Base-by-base conservation (phyloP, 1,284 basidiomycete species). In the Irpex sp. region DNA sequence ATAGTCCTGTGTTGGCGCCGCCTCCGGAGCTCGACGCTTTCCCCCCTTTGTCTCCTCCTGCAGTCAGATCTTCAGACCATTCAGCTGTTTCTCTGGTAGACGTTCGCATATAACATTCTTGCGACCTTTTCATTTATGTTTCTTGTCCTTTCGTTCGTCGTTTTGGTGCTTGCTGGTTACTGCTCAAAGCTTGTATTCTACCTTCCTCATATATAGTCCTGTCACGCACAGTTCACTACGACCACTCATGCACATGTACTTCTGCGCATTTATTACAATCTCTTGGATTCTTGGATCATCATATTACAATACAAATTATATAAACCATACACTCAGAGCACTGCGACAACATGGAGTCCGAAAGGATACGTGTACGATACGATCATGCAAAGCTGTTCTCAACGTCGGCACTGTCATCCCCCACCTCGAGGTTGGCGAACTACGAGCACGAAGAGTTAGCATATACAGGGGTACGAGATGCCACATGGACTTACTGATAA, bases 331-430 rank as follows among this genome's bases (percentile, higher is more conserved):
- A 43, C 26, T 56, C 58, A 63, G 55, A 65, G 61, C 64, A 65
- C 21, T 56, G 58, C 61, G 59, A 62, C 58, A 60, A 54, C 17
- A 60, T n/a, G 15, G 57, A 65, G 58, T 62, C 46, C 54, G 59
- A 37, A 59, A 58, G 46, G 36, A 55, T 57, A 31, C 39, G n/a
- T 11, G 39, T 46, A n/a, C 35, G 56, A 63, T 59, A 63, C 74
- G 33, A 55, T 76, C 72, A 93, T 65, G 87, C 87, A 76, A 93
- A 90, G 72, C 85, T 89, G 73, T 96, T 94, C 79, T 95, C 94
- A 15, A 95, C 91, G 75, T 95, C 94, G 33, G 93, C 93, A 64
- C 91, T 92, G 71, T 95, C 93, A 64, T 95, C 93, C 19, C 89
- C 90, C 65, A 85, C 85, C 73, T 95, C 94, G 71, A 96, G 79